Evolutionary conservation across 2,329 filamentous ascomycete genomes (phyloP).

Genomic region (Colletotrichum horii): DNA sequence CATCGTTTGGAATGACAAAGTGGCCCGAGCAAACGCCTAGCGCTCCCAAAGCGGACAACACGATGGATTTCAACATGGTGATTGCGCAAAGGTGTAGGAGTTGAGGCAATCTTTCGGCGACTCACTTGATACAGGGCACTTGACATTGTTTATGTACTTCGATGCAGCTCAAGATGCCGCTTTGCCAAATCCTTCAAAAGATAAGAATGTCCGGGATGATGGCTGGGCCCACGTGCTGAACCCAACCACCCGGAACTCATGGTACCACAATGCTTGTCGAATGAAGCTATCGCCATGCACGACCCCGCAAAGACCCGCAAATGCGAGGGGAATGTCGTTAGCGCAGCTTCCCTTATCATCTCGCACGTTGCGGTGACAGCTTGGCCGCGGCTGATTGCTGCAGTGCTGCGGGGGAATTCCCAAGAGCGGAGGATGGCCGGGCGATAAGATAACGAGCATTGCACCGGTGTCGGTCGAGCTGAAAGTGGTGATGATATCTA

Average conservation of each 20-base stretch:
- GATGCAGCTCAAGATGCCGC: neutral
- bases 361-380: neutral
- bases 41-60: neutral
- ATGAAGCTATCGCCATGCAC: neutral
- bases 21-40: neutral
- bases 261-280: neutral
- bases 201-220: neutral
- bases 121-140: neutral
- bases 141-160: neutral
- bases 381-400: neutral
- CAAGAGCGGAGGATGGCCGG: neutral
- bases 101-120: too few species aligned
- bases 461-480: neutral
- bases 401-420: neutral
- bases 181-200: neutral
- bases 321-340: neutral
- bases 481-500: neutral
- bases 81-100: neutral
- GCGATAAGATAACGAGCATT: neutral
- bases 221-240: neutral
- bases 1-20: slow-evolving; percentile 8
- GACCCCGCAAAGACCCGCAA: neutral
- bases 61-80: neutral
- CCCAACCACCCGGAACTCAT: neutral
- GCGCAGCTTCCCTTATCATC: neutral